Evolutionary conservation across 345 rosid species (phyloP).

Genomic region (Stellera chamaejasme): DNA sequence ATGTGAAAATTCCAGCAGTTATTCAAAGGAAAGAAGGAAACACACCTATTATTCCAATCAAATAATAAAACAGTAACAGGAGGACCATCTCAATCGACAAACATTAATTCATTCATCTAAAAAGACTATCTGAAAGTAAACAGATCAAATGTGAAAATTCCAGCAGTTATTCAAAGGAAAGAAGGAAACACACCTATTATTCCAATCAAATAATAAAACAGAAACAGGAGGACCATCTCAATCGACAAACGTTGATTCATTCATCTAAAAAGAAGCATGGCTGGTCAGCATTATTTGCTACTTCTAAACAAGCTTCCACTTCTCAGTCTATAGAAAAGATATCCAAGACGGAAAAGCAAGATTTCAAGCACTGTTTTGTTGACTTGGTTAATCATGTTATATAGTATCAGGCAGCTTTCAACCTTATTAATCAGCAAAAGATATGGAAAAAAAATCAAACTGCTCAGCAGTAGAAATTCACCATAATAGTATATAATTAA

Average conservation of each 20-base stretch:
- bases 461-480: too few species aligned
- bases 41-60: not conserved
- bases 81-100: conserved; percentile 1
- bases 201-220: not conserved
- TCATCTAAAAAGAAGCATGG: too few species aligned
- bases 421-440: too few species aligned
- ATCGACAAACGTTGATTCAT: conserved; percentile 1
- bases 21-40: not conserved
- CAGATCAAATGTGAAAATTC: conserved; percentile 2
- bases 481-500: too few species aligned
- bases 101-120: not conserved
- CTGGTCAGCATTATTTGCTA: too few species aligned
- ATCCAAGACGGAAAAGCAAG: too few species aligned
- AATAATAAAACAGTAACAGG: not conserved
- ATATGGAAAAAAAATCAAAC: too few species aligned
- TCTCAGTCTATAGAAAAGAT: too few species aligned
- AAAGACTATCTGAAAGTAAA: conserved; percentile 35
- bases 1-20: not conserved
- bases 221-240: not conserved
- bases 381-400: too few species aligned
- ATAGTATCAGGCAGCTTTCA: too few species aligned
- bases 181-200: not conserved
- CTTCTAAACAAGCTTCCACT: too few species aligned
- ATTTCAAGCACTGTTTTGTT: too few species aligned
- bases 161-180: not conserved